Evolutionary conservation across 768 basidiomycete species (phyloP).

Genomic region (Pleurotus ostreatus): DNA sequence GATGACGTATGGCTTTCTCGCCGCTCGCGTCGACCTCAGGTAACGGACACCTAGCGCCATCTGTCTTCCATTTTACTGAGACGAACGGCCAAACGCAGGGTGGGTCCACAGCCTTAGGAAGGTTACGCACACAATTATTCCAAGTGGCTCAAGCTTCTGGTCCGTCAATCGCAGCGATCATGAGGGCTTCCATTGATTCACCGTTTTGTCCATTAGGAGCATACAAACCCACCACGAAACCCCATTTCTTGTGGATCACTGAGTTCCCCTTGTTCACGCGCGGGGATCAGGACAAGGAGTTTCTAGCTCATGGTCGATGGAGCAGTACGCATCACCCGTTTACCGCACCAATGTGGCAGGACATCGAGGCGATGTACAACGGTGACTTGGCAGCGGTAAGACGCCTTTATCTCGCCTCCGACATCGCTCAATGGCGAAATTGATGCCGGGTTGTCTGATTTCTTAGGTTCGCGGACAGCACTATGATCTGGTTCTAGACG

Average conservation of each 20-base stretch:
- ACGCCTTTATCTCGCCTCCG: slow-evolving; percentile 10
- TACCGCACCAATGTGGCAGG: slow-evolving; percentile 92
- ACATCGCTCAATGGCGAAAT: slow-evolving; percentile 8
- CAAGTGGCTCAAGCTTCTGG: slow-evolving; percentile 65
- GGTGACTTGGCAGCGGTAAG: slow-evolving; percentile 60
- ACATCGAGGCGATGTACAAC: slow-evolving; percentile 70
- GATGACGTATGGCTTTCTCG: slow-evolving; percentile 57
- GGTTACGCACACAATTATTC: slow-evolving; percentile 59
- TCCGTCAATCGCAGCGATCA: slow-evolving; percentile 25
- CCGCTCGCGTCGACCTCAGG: slow-evolving; percentile 50
- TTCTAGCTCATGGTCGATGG: slow-evolving; percentile 84
- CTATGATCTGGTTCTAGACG: slow-evolving; percentile 93
- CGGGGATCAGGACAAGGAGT: slow-evolving; percentile 84
- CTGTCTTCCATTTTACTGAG: neutral
- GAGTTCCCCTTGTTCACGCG: slow-evolving; percentile 92
- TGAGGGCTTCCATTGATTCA: slow-evolving; percentile 9
- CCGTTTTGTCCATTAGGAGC: slow-evolving; percentile 39
- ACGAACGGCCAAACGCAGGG: slow-evolving; percentile 45
- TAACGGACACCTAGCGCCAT: slow-evolving; percentile 23
- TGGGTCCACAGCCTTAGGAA: slow-evolving; percentile 80
- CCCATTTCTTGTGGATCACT: slow-evolving; percentile 93
- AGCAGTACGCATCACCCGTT: slow-evolving; percentile 94
- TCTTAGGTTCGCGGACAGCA: slow-evolving; percentile 87
- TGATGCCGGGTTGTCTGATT: slow-evolving; percentile 5
- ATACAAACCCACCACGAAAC: slow-evolving; percentile 47